phyloP scores from a whole-genome alignment of 1,139 yeast species.

The Yamadazyma oceani region DNA sequence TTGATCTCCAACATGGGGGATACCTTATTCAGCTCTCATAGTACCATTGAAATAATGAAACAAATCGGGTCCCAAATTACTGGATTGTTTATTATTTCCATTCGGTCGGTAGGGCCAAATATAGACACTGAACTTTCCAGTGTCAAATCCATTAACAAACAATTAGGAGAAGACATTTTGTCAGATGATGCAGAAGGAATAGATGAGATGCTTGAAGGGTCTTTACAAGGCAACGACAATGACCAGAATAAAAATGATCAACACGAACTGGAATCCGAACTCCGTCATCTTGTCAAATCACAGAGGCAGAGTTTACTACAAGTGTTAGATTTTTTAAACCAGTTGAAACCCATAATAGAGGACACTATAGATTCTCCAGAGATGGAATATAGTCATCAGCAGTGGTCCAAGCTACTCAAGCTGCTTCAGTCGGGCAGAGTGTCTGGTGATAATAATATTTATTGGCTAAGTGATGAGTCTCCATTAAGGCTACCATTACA shows the following conservation, averaged over 20 bases:
- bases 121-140: slow-evolving; percentile 1
- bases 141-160: slow-evolving; percentile 7
- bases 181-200: background rate
- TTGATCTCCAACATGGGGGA: slow-evolving; percentile 74
- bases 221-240: background rate
- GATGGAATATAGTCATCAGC: slow-evolving; percentile 31
- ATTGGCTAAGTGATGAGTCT: slow-evolving; percentile 61
- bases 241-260: background rate
- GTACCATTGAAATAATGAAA: slow-evolving; percentile 2
- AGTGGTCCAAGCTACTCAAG: slow-evolving; percentile 30
- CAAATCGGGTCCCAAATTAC: slow-evolving; percentile 3
- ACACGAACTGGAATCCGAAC: background rate
- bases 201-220: background rate
- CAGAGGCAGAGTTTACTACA: slow-evolving; percentile 18
- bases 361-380: slow-evolving; percentile 34
- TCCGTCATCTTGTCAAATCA: background rate
- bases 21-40: slow-evolving; percentile 38
- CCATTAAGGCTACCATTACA: slow-evolving; percentile 67
- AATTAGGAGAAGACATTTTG: slow-evolving; percentile 6
- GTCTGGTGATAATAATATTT: slow-evolving; percentile 8
- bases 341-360: slow-evolving; percentile 28
- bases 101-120: background rate
- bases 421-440: slow-evolving; percentile 7
- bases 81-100: slow-evolving; percentile 4
- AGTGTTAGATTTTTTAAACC: slow-evolving; percentile 21